Evolutionary conservation across 345 rosid genomes (phyloP).

Genomic region (Acer saccharum): DNA sequence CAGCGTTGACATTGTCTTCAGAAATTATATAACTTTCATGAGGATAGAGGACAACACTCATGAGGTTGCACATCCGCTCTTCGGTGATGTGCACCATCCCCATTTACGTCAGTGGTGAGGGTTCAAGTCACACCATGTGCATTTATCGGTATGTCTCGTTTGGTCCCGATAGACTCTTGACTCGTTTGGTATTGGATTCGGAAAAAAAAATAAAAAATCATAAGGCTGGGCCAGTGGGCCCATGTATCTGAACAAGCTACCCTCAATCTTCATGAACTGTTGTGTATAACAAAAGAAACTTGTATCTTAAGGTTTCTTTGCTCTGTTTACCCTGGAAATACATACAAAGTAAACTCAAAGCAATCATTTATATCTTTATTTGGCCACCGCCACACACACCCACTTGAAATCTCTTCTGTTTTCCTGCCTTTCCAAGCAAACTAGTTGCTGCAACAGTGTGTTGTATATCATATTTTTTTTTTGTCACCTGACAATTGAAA

Average conservation of each 20-base stretch:
- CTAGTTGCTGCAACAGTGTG: conserved; percentile 39
- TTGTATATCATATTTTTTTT: background rate
- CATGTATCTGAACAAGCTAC: background rate
- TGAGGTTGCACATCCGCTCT: no score
- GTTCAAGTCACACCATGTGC: no score
- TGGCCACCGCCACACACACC: conserved; percentile 27
- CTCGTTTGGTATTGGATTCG: no score
- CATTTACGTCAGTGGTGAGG: no score
- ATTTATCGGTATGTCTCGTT: no score
- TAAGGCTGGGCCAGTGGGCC: background rate
- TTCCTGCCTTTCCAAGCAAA: conserved; percentile 54
- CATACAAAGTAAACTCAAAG: conserved; percentile 27
- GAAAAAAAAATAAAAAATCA: background rate
- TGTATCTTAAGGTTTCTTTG: conserved; percentile 18
- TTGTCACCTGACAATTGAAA: background rate
- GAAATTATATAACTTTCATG: no score
- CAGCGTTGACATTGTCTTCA: background rate
- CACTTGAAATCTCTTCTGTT: conserved; percentile 33
- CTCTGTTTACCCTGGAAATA: no score
- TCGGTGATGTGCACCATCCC: no score
- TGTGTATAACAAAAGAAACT: background rate
- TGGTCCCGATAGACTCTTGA: no score
- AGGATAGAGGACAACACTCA: no score
- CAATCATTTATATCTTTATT: conserved; percentile 31
- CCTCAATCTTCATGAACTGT: background rate